Percentiles rank a stretch among this genome's conserved stretches.
Conservation (phyloP, 2,329 filamentous ascomycete genomes). For the Cladophialophora exuberans region DNA sequence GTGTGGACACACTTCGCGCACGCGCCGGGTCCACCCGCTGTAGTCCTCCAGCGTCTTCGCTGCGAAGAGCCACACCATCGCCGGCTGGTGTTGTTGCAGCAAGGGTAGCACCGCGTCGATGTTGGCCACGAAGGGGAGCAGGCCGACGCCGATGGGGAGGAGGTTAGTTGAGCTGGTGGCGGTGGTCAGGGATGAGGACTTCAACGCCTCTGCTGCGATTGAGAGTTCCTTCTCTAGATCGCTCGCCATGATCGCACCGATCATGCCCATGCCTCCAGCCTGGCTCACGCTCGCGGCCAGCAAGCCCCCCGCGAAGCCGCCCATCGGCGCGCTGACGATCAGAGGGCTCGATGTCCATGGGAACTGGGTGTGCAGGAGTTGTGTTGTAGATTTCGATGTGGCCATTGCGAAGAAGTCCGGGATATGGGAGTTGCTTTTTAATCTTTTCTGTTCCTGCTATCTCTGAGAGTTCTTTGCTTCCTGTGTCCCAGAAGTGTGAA, state of each 20-base stretch:
- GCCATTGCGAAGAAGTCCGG: neutral
- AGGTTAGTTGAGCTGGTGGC: constrained; percentile 12
- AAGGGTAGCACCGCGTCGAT: constrained; percentile 17
- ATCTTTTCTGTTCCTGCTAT: too few species aligned
- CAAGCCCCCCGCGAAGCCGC: constrained; percentile 58
- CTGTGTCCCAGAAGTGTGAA: too few species aligned
- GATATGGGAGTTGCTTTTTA: too few species aligned
- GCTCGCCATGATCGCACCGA: constrained; percentile 57
- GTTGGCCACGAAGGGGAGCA: constrained; percentile 40
- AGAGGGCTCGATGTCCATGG: constrained; percentile 38
- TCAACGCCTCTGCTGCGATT: constrained; percentile 32
- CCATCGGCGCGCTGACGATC: constrained; percentile 69
- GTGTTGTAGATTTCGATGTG: constrained; percentile 4
- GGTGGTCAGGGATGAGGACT: too few species aligned
- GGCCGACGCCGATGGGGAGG: constrained; percentile 45
- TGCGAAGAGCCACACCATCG: constrained; percentile 45
- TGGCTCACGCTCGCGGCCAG: constrained; percentile 64
- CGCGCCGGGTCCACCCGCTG: constrained; percentile 46
- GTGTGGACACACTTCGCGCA: constrained; percentile 42
- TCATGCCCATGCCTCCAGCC: constrained; percentile 58
- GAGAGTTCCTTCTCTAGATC: constrained; percentile 37
- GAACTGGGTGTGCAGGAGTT: constrained; percentile 1
- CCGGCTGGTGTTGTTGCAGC: constrained; percentile 38
- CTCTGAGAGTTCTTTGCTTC: too few species aligned
- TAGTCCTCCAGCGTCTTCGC: constrained; percentile 37